Conservation (phyloP, 306 rosid species). For the Rosa chinensis region DNA sequence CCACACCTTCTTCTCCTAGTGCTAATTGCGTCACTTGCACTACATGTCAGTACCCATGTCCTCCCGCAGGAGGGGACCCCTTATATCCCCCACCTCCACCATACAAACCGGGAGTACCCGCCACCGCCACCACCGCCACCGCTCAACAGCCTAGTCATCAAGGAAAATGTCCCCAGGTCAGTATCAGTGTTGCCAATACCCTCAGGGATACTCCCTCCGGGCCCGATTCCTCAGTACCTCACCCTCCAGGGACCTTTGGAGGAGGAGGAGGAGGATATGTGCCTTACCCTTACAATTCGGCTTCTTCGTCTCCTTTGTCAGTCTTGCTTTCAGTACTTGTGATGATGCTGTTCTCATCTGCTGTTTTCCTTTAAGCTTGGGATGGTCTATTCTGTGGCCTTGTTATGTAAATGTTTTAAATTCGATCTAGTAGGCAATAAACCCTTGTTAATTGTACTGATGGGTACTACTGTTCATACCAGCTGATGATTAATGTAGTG, state of each 20-base stretch:
- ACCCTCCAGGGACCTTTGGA: slow-evolving; percentile 13
- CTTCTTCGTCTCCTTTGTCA: slow-evolving; percentile 5
- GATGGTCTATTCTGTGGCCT: neutral
- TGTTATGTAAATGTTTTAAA: neutral
- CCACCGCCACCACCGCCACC: neutral
- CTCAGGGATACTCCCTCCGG: slow-evolving; percentile 10
- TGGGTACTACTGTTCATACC: neutral
- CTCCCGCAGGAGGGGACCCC: slow-evolving; percentile 18
- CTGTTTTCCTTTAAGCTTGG: slow-evolving; percentile 10
- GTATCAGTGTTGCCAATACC: slow-evolving; percentile 23
- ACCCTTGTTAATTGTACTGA: neutral
- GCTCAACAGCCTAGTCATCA: neutral
- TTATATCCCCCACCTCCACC: slow-evolving; percentile 23
- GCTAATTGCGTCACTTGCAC: slow-evolving; percentile 20
- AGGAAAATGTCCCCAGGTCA: slow-evolving; percentile 34
- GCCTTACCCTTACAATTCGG: slow-evolving; percentile 21
- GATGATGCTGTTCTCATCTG: slow-evolving; percentile 14
- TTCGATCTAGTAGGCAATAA: slow-evolving; percentile 13
- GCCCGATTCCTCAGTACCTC: slow-evolving; percentile 7
- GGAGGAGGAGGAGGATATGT: slow-evolving; percentile 23
- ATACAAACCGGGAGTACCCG: neutral
- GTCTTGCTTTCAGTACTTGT: slow-evolving; percentile 9
- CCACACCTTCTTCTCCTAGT: slow-evolving; percentile 7
- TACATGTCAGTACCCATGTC: slow-evolving; percentile 27
- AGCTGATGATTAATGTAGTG: neutral